Evolutionary conservation across 306 rosid genomes (phyloP), one percentile per base, ranked within the genome.

Genomic region (Hylodesmum podocarpum): DNA sequence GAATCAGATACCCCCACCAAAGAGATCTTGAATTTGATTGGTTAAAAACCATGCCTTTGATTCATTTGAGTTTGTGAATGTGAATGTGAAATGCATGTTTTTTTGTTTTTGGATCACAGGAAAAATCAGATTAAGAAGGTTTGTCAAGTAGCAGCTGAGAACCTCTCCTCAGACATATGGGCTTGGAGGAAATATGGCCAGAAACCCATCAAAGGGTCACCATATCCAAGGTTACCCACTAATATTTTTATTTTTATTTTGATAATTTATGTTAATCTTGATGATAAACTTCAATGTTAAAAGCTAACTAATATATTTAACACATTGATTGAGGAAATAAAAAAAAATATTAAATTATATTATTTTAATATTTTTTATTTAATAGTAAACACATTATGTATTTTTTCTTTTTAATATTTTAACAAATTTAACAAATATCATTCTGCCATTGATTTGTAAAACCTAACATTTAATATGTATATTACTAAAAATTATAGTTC

Each of bases 181-280:
- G 98, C 99, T 44, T 96, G 99, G 99, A 81, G 99, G 73, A 96
- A 96, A 84, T 96, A 96, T 80, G 99, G 99, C 0, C 99, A 96
- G 70, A 96, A 96, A 86, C 99, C 98, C 74, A 96, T 96, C 76
- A 96, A 96, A 75, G 99, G 99, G 1, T 96, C 99, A 78, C 99
- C 99, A 74, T 96, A 89, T 89, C 99, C 99, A 64, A 91, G 99
- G 99, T 96, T 51, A 11, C 43, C 27, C 15, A n/a, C 51, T 49
- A 50, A 37, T 8, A 8, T n/a, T 71, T 76, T 55, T 12, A 0
- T 49, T 34, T 44, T 3, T 29, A 41, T 39, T 41, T 19, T 8
- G 2, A 19, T 51, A 19, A n/a, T 51, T 51, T 19, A 51, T 11
- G 10, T 8, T 51, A 19, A n/a, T n/a, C n/a, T n/a, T n/a, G n/a